Conservation (phyloP, 2,329 filamentous ascomycete species). For the Fusarium keratoplasticum region DNA sequence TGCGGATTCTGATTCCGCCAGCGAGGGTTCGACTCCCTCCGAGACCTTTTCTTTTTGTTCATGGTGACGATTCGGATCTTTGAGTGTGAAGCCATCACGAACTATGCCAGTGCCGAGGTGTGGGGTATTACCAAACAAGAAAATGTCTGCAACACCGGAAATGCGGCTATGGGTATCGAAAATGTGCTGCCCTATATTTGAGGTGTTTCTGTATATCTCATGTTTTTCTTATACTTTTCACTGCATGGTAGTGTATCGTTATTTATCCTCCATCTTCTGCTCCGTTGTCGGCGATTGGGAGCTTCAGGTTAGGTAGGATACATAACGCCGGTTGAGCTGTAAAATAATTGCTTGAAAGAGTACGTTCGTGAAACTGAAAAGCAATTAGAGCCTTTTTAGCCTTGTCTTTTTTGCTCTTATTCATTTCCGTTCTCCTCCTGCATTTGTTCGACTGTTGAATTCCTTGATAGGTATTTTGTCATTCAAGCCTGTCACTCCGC, state of each 20-base stretch:
- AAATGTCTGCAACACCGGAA: background rate
- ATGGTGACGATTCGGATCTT: background rate
- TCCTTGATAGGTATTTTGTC: background rate
- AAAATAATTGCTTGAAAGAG: background rate
- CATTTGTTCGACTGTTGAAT: background rate
- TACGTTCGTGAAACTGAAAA: too few relatives aligned
- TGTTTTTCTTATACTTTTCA: background rate
- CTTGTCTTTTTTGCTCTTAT: too few relatives aligned
- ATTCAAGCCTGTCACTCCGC: conserved; percentile 4
- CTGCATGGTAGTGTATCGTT: background rate
- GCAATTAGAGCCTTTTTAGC: background rate
- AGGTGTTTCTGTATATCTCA: background rate
- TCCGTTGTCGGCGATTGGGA: background rate
- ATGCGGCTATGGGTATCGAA: background rate
- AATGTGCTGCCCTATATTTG: background rate
- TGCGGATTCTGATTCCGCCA: conserved; percentile 54
- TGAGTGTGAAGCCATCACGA: background rate
- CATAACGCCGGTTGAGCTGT: background rate
- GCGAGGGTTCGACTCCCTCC: conserved; percentile 53
- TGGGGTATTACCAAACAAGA: background rate
- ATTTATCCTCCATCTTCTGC: background rate
- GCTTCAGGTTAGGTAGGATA: background rate
- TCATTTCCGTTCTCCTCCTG: background rate
- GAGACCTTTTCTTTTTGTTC: conserved; percentile 43
- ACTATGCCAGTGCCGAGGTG: background rate